phyloP scores from a whole-genome alignment of 306 rosid species.

The Corylus heterophylla region DNA sequence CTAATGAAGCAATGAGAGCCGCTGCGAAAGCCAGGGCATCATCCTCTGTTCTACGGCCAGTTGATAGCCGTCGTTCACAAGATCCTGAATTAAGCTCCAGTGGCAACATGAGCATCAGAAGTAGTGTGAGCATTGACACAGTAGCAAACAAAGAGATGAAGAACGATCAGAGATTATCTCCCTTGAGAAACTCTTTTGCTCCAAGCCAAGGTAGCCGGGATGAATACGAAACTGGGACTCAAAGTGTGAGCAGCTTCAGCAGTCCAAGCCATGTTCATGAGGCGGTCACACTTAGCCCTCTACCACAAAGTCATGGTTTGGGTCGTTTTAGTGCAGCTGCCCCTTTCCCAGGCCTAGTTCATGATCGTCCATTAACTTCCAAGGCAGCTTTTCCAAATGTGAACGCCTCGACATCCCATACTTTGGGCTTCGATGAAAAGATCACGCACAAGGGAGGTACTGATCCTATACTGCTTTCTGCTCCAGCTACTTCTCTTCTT shows the following conservation, averaged over 20 bases:
- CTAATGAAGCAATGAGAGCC: conserved; percentile 79
- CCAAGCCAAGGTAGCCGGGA: conserved; percentile 92
- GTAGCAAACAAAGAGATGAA: conserved; percentile 71
- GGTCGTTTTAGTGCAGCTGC: conserved; percentile 60
- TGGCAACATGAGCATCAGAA: conserved; percentile 82
- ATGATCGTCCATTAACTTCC: conserved; percentile 58
- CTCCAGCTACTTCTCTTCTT: conserved; percentile 69
- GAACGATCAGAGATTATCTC: conserved; percentile 63
- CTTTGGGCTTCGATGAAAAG: conserved; percentile 73
- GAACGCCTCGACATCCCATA: conserved; percentile 46
- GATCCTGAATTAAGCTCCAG: conserved; percentile 83
- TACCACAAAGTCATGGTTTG: conserved; percentile 67
- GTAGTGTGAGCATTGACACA: conserved; percentile 81
- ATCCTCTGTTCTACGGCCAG: conserved; percentile 85
- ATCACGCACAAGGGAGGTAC: conserved; percentile 51
- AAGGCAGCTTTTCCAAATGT: conserved; percentile 53
- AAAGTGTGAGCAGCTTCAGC: conserved; percentile 93
- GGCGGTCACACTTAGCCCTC: conserved; percentile 87
- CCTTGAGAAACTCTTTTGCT: conserved; percentile 64
- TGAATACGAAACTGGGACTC: conserved; percentile 92
- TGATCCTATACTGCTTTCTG: conserved; percentile 68
- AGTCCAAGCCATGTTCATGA: conserved; percentile 92
- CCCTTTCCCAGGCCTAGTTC: conserved; percentile 57
- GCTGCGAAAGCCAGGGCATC: conserved; percentile 99
- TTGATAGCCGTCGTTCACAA: conserved; percentile 58